Evolutionary conservation across 352 stramenopile genomes (phyloP).

Genomic region (Globisporangium nagaii): DNA sequence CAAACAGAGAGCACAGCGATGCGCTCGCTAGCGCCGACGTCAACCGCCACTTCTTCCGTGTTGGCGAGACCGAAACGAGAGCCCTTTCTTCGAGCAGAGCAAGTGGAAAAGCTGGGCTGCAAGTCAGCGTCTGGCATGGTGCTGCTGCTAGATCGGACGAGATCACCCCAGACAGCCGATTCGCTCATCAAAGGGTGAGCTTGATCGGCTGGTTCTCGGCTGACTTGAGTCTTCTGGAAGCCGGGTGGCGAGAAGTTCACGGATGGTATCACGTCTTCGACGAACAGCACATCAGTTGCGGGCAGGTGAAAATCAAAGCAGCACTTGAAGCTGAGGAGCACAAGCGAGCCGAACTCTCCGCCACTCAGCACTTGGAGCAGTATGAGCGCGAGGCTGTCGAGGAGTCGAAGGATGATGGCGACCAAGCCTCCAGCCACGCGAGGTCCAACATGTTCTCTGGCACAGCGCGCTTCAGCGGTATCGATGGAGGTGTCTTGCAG

Average conservation of each 20-base stretch:
- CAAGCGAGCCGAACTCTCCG: neutral
- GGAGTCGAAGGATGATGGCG: neutral
- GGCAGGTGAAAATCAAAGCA: conserved; percentile 22
- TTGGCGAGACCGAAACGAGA: neutral
- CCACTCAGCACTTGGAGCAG: neutral
- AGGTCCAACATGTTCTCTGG: neutral
- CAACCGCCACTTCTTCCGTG: neutral
- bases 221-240: conserved; percentile 21
- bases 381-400: neutral
- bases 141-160: neutral
- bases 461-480: neutral
- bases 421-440: neutral
- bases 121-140: neutral
- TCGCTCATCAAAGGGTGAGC: neutral
- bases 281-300: conserved; percentile 13
- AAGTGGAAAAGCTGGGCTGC: neutral
- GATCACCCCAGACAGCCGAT: neutral
- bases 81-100: neutral
- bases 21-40: neutral
- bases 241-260: conserved; percentile 17
- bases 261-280: conserved; percentile 30
- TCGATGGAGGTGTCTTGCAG: too few relatives aligned
- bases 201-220: conserved; percentile 17
- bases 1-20: neutral
- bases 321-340: neutral